These are phyloP conservation scores for Hericium erinaceus DNA, from an alignment of 768 basidiomycete genomes.

Conservation along the genomic window DNA sequence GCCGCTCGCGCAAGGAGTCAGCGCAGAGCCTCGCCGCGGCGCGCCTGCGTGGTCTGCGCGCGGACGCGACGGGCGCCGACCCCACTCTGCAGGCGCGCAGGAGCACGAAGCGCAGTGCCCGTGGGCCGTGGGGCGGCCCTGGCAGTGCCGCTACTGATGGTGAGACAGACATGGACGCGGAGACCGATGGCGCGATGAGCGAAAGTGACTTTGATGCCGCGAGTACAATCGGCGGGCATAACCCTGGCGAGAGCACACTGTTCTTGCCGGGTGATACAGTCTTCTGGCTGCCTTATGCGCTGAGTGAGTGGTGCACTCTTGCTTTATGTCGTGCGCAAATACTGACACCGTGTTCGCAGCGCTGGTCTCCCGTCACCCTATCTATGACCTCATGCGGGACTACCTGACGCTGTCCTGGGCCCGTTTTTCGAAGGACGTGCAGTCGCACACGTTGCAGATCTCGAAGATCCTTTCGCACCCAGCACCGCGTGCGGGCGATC, in stretches of 20 bases:
- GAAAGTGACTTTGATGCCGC: constrained; percentile 84
- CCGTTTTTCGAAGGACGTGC: constrained; percentile 88
- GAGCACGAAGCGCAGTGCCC: constrained; percentile 45
- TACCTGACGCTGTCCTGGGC: constrained; percentile 95
- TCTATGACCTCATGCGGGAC: constrained; percentile 93
- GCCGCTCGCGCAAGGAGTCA: constrained; percentile 70
- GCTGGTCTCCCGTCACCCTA: constrained; percentile 84
- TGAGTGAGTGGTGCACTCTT: constrained; percentile 46
- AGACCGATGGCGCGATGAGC: constrained; percentile 67
- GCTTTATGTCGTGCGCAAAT: constrained; percentile 2
- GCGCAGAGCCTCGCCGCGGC: constrained; percentile 64
- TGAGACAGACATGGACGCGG: constrained; percentile 64
- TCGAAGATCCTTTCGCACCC: constrained; percentile 83
- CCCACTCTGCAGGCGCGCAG: constrained; percentile 50
- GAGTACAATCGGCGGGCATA: constrained; percentile 65
- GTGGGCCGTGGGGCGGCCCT: constrained; percentile 61
- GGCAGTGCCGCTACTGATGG: constrained; percentile 43
- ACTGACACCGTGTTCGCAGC: constrained; percentile 31
- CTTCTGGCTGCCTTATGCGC: constrained; percentile 90
- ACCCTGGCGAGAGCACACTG: constrained; percentile 79
- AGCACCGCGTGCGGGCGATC: constrained; percentile 78
- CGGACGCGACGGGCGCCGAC: constrained; percentile 43
- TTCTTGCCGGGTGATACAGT: constrained; percentile 86
- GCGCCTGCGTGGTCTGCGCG: constrained; percentile 54
- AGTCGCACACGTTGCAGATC: constrained; percentile 85